Evolutionary conservation across 192 early-diverging fungal species (phyloP).

Genomic region (Jimgerdemannia lactiflua): DNA sequence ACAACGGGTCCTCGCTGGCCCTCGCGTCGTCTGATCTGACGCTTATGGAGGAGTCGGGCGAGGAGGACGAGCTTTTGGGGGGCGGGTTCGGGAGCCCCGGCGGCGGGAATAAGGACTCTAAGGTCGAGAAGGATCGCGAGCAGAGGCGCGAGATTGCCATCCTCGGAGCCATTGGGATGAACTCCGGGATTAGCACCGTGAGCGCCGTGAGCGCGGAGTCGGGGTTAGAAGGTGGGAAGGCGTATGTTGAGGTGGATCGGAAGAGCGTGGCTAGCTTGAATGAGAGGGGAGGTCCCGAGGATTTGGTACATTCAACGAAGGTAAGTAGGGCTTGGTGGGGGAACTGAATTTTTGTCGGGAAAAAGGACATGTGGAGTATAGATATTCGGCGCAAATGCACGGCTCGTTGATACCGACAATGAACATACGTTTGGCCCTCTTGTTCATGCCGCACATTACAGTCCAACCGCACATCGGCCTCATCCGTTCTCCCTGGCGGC

Average conservation of each 20-base stretch:
- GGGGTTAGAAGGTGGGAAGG: slow-evolving; percentile 3
- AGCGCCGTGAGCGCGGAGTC: slow-evolving; percentile 5
- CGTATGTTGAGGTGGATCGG: slow-evolving; percentile 16
- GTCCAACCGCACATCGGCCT: slow-evolving; percentile 36
- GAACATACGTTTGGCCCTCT: not conserved
- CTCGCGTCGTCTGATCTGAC: not conserved
- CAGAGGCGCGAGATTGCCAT: not conserved
- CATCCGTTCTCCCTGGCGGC: slow-evolving; percentile 11
- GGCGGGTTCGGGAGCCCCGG: slow-evolving; percentile 2
- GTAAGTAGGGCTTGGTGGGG: not conserved
- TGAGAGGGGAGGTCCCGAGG: slow-evolving; percentile 12
- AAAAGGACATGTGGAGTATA: not conserved
- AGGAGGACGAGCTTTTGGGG: slow-evolving; percentile 5
- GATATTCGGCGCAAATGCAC: too few relatives aligned
- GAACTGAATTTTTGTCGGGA: not conserved
- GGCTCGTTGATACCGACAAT: not conserved
- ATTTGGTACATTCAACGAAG: slow-evolving; percentile 13
- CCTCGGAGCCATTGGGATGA: not conserved
- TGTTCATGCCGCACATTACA: slow-evolving; percentile 8
- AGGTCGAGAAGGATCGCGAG: not conserved
- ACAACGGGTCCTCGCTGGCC: not conserved
- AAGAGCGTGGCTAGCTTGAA: slow-evolving; percentile 21
- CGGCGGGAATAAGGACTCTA: not conserved
- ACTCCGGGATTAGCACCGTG: not conserved
- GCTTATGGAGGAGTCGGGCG: not conserved